These are phyloP conservation scores for Emiliania huxleyi DNA, from an alignment of 78 protist genomes.

Conservation along the genomic window DNA sequence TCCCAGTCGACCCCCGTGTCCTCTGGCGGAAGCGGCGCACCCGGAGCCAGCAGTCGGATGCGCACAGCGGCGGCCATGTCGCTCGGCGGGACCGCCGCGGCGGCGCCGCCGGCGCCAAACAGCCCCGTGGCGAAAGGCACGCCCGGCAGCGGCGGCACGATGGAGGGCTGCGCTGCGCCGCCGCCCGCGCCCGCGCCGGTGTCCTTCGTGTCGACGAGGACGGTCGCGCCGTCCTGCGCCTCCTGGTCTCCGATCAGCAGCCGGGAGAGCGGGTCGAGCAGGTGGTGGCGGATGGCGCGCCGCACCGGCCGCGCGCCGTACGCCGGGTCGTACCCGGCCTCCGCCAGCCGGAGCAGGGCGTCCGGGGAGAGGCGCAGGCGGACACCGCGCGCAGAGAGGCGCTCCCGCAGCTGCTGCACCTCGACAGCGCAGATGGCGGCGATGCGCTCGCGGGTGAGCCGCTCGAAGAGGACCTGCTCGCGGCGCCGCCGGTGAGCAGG, in stretches of 20 bases:
- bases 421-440: background rate
- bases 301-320: constrained; percentile 78
- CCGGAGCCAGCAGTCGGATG: too few relatives aligned
- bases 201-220: background rate
- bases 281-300: constrained; percentile 9
- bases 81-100: too few relatives aligned
- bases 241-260: background rate
- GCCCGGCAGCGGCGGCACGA: too few relatives aligned
- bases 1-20: too few relatives aligned
- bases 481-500: too few relatives aligned
- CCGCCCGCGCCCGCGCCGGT: too few relatives aligned
- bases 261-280: constrained; percentile 2
- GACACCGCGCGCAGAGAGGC: background rate
- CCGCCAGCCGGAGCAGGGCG: constrained; percentile 32
- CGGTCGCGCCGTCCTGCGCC: background rate
- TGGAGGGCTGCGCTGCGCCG: too few relatives aligned
- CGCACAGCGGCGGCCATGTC: too few relatives aligned
- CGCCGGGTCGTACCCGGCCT: constrained; percentile 63
- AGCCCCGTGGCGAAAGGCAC: too few relatives aligned
- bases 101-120: too few relatives aligned
- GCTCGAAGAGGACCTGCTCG: constrained; percentile 67
- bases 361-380: background rate
- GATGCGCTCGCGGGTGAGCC: background rate
- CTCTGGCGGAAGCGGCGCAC: too few relatives aligned
- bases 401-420: background rate